Conservation (phyloP, 371 early-diverging fungal species). For the Lichtheimia corymbifera region DNA sequence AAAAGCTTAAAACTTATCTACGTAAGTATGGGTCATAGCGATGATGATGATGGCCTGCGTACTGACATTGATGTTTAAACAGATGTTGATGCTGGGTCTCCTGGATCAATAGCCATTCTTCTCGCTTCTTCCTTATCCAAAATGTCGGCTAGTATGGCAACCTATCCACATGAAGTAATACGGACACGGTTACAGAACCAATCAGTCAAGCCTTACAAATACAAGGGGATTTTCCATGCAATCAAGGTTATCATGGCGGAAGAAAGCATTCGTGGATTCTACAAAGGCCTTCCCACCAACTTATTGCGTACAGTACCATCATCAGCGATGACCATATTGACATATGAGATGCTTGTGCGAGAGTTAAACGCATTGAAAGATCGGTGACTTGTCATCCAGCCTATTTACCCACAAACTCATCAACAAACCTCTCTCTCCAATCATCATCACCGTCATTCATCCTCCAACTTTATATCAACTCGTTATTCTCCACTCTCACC, state of each 20-base stretch:
- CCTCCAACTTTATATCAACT: no score
- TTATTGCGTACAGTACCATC: conserved; percentile 89
- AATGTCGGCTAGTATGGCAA: conserved; percentile 82
- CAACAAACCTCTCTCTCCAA: no score
- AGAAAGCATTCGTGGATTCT: conserved; percentile 84
- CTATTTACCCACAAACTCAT: no score
- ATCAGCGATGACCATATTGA: conserved; percentile 84
- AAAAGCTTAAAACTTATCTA: conserved; percentile 73
- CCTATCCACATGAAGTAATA: conserved; percentile 85
- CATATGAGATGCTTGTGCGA: conserved; percentile 70
- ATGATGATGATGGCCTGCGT: no score
- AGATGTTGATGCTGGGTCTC: conserved; percentile 20
- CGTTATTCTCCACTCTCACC: no score
- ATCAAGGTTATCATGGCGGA: conserved; percentile 68
- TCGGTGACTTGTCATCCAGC: not conserved
- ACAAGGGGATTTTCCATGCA: conserved; percentile 77
- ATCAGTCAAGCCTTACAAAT: conserved; percentile 68
- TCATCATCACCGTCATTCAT: no score
- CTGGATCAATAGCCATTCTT: conserved; percentile 63
- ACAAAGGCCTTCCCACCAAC: conserved; percentile 87
- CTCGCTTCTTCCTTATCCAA: conserved; percentile 84
- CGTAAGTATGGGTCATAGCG: conserved; percentile 36
- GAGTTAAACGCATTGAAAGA: conserved; percentile 37
- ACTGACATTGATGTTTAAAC: not conserved
- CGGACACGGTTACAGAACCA: conserved; percentile 91